Evolutionary conservation across 768 basidiomycete genomes (phyloP).

Genomic region (Mycena indigotica): DNA sequence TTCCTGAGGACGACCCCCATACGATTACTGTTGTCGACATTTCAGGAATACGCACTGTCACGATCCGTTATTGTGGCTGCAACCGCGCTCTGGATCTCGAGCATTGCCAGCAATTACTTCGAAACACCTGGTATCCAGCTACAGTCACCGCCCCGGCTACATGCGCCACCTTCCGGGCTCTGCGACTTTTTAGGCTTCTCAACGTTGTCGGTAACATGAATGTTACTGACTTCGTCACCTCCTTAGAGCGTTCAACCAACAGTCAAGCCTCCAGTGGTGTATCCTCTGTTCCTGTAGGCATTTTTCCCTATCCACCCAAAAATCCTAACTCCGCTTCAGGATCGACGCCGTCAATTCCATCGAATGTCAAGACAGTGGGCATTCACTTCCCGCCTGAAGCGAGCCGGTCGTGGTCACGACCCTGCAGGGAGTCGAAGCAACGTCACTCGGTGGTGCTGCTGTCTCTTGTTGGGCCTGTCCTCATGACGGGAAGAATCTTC

Average conservation of each 20-base stretch:
- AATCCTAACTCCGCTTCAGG: background rate
- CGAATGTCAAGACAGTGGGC: constrained; percentile 8
- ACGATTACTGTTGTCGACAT: constrained; percentile 17
- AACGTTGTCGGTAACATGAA: constrained; percentile 17
- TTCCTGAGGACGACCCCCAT: background rate
- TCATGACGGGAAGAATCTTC: constrained; percentile 28
- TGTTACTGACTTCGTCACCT: constrained; percentile 4
- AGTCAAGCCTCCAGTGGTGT: background rate
- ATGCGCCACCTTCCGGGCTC: constrained; percentile 10
- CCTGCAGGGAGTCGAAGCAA: constrained; percentile 13
- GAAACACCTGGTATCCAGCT: constrained; percentile 13
- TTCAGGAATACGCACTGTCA: constrained; percentile 6
- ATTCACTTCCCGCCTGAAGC: constrained; percentile 13
- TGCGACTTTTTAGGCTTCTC: constrained; percentile 11
- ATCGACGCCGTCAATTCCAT: constrained; percentile 11
- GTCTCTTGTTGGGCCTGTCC: constrained; percentile 29
- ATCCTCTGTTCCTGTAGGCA: constrained; percentile 1
- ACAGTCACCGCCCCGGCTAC: constrained; percentile 11
- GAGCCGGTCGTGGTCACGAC: constrained; percentile 22
- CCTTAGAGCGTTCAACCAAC: constrained; percentile 5
- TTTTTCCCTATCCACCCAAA: too few relatives aligned
- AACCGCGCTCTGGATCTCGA: background rate
- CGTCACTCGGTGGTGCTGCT: constrained; percentile 20
- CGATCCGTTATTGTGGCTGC: constrained; percentile 14
- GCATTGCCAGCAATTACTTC: constrained; percentile 8